phyloP scores from a whole-genome alignment of 768 basidiomycete species.

The Heimioporus sp. region DNA sequence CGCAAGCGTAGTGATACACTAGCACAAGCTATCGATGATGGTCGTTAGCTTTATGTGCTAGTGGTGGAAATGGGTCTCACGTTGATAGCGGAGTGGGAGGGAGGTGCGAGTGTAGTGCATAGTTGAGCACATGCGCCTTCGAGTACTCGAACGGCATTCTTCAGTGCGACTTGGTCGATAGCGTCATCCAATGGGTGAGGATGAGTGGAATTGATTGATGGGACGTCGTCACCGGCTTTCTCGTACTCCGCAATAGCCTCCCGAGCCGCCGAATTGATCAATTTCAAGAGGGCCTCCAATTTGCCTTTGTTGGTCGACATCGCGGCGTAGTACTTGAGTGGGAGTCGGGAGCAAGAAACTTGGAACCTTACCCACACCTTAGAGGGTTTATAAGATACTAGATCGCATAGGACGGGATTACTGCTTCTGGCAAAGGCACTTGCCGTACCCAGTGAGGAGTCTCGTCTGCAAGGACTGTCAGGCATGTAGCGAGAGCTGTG shows the following conservation, averaged over 20 bases:
- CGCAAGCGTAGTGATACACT: slow-evolving; percentile 27
- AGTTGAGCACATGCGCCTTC: slow-evolving; percentile 38
- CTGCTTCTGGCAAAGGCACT: too few species aligned
- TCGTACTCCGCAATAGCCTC: slow-evolving; percentile 35
- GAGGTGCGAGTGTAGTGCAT: slow-evolving; percentile 34
- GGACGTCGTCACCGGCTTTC: slow-evolving; percentile 24
- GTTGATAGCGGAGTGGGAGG: slow-evolving; percentile 31
- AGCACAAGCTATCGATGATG: slow-evolving; percentile 19
- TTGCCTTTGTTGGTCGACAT: slow-evolving; percentile 24
- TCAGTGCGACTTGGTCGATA: slow-evolving; percentile 20
- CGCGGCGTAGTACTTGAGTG: too few species aligned
- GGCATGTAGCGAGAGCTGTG: too few species aligned
- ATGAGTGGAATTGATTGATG: slow-evolving; percentile 33
- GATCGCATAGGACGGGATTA: too few species aligned
- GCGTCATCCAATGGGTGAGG: slow-evolving; percentile 36
- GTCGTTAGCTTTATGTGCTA: neutral
- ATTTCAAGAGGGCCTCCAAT: slow-evolving; percentile 26
- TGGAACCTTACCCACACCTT: too few species aligned
- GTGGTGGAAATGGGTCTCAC: slow-evolving; percentile 14
- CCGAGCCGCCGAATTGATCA: slow-evolving; percentile 32
- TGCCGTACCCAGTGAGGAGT: too few species aligned
- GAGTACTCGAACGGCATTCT: slow-evolving; percentile 24
- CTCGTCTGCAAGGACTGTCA: too few species aligned
- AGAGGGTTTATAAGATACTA: too few species aligned
- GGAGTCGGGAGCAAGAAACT: too few species aligned